Evolutionary conservation across 129 eudicot species (phyloP).

Genomic region (Chrysanthemum lavandulifolium): DNA sequence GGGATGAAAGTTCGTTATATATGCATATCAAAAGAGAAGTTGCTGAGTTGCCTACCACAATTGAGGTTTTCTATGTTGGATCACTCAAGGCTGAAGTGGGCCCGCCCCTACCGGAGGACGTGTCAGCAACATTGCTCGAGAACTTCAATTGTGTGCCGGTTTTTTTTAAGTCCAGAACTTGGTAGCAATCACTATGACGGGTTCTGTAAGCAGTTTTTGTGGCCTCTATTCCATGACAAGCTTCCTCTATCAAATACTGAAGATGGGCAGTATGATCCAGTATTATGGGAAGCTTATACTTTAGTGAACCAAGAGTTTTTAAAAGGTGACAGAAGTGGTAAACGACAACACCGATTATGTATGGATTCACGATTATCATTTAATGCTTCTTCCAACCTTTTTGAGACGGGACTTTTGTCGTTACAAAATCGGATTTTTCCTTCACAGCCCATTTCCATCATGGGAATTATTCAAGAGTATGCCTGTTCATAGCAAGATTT

Average conservation of each 20-base stretch:
- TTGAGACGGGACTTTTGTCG: conserved; percentile 50
- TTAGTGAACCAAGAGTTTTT: conserved; percentile 56
- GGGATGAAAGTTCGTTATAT: conserved; percentile 58
- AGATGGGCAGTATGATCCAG: conserved; percentile 55
- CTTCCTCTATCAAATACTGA: conserved; percentile 47
- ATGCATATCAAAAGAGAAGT: conserved; percentile 31
- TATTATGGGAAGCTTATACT: conserved; percentile 57
- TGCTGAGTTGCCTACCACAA: conserved; percentile 54
- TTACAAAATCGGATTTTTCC: conserved; percentile 56
- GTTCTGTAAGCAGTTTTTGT: conserved; percentile 60
- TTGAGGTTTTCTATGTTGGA: conserved; percentile 61
- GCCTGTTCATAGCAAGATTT: conserved; percentile 50
- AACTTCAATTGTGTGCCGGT: conserved; percentile 61
- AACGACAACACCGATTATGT: conserved; percentile 65
- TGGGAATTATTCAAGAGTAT: conserved; percentile 57
- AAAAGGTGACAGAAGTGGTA: conserved; percentile 62
- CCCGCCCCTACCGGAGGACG: conserved; percentile 45
- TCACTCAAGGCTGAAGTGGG: conserved; percentile 51
- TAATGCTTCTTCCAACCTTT: conserved; percentile 62
- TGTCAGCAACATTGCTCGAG: conserved; percentile 49
- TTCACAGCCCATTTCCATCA: conserved; percentile 64
- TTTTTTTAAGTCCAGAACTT: conserved; percentile 41
- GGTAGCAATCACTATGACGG: conserved; percentile 52
- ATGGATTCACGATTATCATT: conserved; percentile 65
- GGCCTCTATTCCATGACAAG: conserved; percentile 60